Evolutionary conservation across 1,284 basidiomycete species (phyloP), one percentile per base, ranked within the genome.

Genomic region (Spongispora temasekensis): DNA sequence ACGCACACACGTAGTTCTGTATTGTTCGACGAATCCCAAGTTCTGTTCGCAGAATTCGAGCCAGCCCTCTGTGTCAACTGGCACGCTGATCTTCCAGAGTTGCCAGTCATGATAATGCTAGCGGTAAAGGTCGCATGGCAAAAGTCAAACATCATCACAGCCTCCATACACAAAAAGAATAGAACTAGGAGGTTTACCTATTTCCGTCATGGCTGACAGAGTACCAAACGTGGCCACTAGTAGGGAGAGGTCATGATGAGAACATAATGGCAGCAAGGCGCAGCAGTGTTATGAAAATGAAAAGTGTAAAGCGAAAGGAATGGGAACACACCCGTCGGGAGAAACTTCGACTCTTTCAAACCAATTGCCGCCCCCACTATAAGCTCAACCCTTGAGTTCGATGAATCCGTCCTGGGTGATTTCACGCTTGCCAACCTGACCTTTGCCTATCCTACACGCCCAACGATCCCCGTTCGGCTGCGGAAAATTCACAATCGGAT

Each of bases 401-500:
- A 82, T 77, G 32, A 70, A 75, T 5, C 83, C 83, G 27, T 81
- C 78, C 60, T 85, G 2, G 96, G 97, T 57, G 93, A 95, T 70
- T 82, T 98, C 67, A 81, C 87, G 25, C 75, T 98, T 60, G 85
- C 86, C 1, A 96, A 97, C 75, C 81, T 94, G 50, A 83, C 82
- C 0, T 94, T 94, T 73, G 79, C 85, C 23, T 94, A 94, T 68
- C 91, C 93, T 0, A 86, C 90, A 1, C 84, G 92, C 1, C 83
- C 87, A 0, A 76, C 76, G 5, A 65, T 77, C 1, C 77, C 77
- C 12, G 86, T 83, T 21, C 2, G 93, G 93, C 4, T 88, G 85
- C 1, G 92, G 93, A 44, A 94, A 95, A 78, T 89, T 86, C 12
- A 94, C 92, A 0, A 79, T 94, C 60, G 90, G 90, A 0, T 85